Evolutionary conservation across 2,329 filamentous ascomycete genomes (phyloP), one percentile per base, ranked within the genome.

Genomic region (Colletotrichum sp.): DNA sequence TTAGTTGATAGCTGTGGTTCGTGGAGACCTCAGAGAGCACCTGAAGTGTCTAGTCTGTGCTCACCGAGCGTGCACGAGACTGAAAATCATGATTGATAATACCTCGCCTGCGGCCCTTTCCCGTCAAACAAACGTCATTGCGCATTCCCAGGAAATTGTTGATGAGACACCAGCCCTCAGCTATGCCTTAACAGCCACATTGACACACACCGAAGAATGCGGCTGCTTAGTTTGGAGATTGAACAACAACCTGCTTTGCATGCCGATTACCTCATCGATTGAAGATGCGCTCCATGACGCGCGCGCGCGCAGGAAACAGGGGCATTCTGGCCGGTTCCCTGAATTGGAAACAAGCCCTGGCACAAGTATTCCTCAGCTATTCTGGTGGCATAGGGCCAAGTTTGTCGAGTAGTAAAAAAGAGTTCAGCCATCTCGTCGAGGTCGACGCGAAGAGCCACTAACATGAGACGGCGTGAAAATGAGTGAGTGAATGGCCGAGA

Each of bases 391-490:
- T 39, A 49, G 52, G 24, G 34, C 63, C 30, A 18, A 60, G 28
- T 8, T 21, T 49, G 18, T 39, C 28, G 39, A 32, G 32, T 49
- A 18, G 55, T 21, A 44, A 16, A 49, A 76, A 26, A 68, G 59
- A 69, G 70, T 73, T 73, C 59, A 28, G 59, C 70, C 74, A 69
- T 26, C 34, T 60, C 21, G 26, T 21, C 57, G 32, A 68, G 49
- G 24, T 65, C 32, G 70, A 75, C 26, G 39, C 69, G 69, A 63
- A 26, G 63, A 59, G 52, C 30, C 36, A 52, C 70, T 76, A 76
- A 69, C 26, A 59, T 60, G 69, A 73, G 73, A 76, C 70, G 73
- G 73, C 70, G 63, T 73, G 64, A 36, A 34, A 55, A 44, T 68
- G 72, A 65, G 26, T 55, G 44, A 52, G 63, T 62, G 69, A 65